Evolutionary conservation across 1,284 basidiomycete species (phyloP), one percentile per base, ranked within the genome.

Genomic region (Pseudozyma sp.): DNA sequence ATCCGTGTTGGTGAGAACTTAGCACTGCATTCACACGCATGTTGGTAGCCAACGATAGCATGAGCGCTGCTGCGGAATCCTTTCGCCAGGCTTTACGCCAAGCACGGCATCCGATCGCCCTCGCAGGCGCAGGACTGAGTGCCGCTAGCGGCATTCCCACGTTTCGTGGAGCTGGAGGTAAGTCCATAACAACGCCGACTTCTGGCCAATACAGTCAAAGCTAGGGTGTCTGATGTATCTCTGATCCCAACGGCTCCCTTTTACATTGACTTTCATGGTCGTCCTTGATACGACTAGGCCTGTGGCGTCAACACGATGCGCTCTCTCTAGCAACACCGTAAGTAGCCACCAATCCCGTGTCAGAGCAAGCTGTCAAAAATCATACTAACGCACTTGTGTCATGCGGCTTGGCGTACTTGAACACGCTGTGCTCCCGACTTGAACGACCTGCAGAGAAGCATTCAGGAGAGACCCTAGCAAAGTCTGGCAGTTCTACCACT

Each of bases 401-500:
- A 31, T 31, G 25, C 25, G 25, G 25, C 25, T 31, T 31, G 25
- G 25, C 25, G 25, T 31, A 31, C 25, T 6, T 31, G 25, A 31
- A 3, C 25, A 31, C 25, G 25, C 25, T 31, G 19, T 47, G 44
- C 19, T 21, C 12, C 38, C 7, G 25, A 31, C 25, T 31, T 3
- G 6, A 6, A 31, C 25, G 25, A 31, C 25, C 25, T 21, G n/a
- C 52, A 72, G 70, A 2, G 86, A 87, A 73, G 90, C 88, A 0
- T 91, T 91, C 82, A 64, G 72, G 6, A 83, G 86, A 36, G 87
- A 90, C 76, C 89, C 89, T 1, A 87, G 87, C 21, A 84, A 87
- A 3, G 89, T 90, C 3, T 91, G 90, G 90, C 89, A 89, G 71
- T 90, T 91, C 83, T 90, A 90, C 74, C 89, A 91, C 78, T 88